Conservation (phyloP, 1,139 yeast species). For the Blastobotrys niveus region DNA sequence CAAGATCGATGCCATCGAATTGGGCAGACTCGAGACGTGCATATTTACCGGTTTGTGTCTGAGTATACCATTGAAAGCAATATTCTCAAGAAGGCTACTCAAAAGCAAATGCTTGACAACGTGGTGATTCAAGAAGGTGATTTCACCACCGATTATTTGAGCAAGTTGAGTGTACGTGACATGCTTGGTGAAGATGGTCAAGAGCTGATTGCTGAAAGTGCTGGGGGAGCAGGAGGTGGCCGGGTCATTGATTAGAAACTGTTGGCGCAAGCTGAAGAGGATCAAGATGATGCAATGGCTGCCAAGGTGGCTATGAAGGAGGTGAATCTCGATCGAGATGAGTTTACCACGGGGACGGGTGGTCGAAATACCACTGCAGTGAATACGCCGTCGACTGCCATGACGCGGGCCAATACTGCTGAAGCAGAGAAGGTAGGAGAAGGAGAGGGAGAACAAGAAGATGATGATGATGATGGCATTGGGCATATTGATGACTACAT, state of each 20-base stretch:
- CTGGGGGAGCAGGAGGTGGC: constrained; percentile 31
- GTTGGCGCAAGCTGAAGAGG: constrained; percentile 93
- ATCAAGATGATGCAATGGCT: constrained; percentile 90
- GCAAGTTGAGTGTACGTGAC: constrained; percentile 83
- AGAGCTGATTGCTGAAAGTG: constrained; percentile 30
- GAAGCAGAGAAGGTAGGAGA: constrained; percentile 13
- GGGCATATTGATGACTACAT: constrained; percentile 96
- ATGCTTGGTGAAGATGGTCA: constrained; percentile 62
- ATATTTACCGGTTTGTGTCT: constrained; percentile 90
- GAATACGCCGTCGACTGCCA: constrained; percentile 13
- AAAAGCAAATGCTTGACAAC: constrained; percentile 88
- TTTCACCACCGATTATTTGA: constrained; percentile 93
- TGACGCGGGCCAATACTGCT: constrained; percentile 10
- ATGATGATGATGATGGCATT: constrained; percentile 64
- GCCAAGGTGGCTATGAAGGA: constrained; percentile 87
- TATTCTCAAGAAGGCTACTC: constrained; percentile 89
- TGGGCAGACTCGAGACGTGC: constrained; percentile 97
- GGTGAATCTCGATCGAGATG: constrained; percentile 77
- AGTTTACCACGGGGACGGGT: constrained; percentile 42
- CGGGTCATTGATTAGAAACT: constrained; percentile 46
- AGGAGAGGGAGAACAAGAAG: constrained; percentile 36
- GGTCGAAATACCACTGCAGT: constrained; percentile 18
- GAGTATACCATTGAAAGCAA: constrained; percentile 96
- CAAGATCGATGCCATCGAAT: constrained; percentile 99
- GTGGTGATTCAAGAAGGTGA: constrained; percentile 98